Conservation (phyloP, 2,329 filamentous ascomycete species). For the Hypomyces rosellus region DNA sequence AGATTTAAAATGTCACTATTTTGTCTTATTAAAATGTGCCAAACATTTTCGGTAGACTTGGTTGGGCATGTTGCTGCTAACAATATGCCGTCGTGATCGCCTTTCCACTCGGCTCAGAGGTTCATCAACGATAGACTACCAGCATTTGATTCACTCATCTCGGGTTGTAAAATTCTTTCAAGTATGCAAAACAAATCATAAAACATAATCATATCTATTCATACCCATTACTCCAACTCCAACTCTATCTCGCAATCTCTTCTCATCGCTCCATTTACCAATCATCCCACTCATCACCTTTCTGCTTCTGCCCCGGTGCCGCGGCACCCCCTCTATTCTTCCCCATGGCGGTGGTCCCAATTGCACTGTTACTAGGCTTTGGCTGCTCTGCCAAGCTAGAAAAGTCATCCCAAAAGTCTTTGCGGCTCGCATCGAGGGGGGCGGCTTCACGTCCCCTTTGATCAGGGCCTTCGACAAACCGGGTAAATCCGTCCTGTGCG, state of each 20-base stretch:
- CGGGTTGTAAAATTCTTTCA: too few relatives aligned
- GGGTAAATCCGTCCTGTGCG: constrained; percentile 73
- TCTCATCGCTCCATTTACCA: constrained; percentile 37
- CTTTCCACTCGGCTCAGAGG: too few relatives aligned
- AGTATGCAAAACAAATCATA: too few relatives aligned
- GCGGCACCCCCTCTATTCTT: constrained; percentile 28
- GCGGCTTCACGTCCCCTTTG: constrained; percentile 32
- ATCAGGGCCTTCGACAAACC: constrained; percentile 76
- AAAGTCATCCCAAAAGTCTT: constrained; percentile 91
- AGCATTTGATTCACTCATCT: background rate
- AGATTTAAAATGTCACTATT: constrained; percentile 15
- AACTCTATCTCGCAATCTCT: background rate
- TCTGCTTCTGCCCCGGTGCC: constrained; percentile 31
- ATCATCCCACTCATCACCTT: constrained; percentile 57
- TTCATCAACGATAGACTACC: background rate
- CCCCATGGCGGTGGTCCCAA: constrained; percentile 53
- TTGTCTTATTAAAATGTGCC: too few relatives aligned
- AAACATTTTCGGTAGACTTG: too few relatives aligned
- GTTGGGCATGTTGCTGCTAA: too few relatives aligned
- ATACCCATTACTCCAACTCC: constrained; percentile 16
- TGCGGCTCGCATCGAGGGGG: constrained; percentile 57
- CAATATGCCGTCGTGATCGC: too few relatives aligned
- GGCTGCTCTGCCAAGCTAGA: constrained; percentile 59
- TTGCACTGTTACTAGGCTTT: constrained; percentile 40
- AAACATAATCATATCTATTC: constrained; percentile 5